Base-by-base conservation (phyloP, 352 stramenopile species). In the Globisporangium alternatum region DNA sequence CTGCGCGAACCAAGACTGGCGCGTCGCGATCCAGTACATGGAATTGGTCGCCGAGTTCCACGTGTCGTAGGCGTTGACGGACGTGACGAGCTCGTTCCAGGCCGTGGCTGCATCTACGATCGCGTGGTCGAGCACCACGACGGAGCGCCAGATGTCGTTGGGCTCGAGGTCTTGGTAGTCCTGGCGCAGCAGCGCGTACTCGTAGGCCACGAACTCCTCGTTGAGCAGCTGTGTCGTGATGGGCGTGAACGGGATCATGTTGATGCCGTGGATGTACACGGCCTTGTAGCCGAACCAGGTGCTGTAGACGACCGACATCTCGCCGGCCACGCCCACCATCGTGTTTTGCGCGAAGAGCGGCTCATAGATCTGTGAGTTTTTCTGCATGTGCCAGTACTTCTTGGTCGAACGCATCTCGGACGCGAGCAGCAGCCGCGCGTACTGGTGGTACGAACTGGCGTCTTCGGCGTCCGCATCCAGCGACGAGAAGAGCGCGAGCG, bases 301-400 rank as follows among this genome's bases (percentile, higher is more conserved):
- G 55, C 79, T 89, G 77, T 93, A 93, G 35, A 86, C 79, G 53
- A 83, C 86, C 57, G 76, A 87, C 66, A 90, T 82, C 54, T 91
- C 86, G 28, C 82, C 85, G 5, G 93, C 74, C 37, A 92, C 81
- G 21, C 88, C 88, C 33, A 91, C 79, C 81, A 96, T 93, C 35
- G 76, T 74, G 66, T 93, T 93, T 62, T 80, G 69, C 21, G 85
- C 75, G 61, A 94, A 96, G 8, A 77, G 56, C 5, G 81, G 77
- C 57, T 91, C 83, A 69, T 94, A 93, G 47, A 93, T 89, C 43
- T 78, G 64, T 33, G 82, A 89, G 71, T 89, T 83, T 39, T 75
- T 43, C 22, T 65, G 56, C 80, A 99, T 98, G 61, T 98, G 97
- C 95, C 96, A 99, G 81, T 99, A 99, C 51, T 85, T 96, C 69